Evolutionary conservation across 1,139 yeast species (phyloP), one percentile per base, ranked within the genome.

Genomic region (Wickerhamomyces sp.): DNA sequence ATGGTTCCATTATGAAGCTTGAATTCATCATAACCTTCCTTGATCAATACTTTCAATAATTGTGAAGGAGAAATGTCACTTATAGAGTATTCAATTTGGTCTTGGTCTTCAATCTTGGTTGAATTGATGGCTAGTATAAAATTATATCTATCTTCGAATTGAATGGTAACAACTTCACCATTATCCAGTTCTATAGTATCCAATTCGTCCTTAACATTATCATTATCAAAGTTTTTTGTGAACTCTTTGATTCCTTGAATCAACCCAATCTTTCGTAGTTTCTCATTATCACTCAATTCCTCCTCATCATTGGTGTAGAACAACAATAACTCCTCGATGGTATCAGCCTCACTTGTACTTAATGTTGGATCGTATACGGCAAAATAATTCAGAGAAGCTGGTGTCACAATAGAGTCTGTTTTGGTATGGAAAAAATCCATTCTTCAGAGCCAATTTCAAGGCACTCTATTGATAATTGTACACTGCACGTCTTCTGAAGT

Each of bases 211-310:
- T 45, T 43, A 2, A 43, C 43, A 2, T 46, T 39, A 3, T 46
- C 39, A 14, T 48, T 56, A 15, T 53, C 56, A 37, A 15, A 30
- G 2, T 55, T 42, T 9, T 51, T 46, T 0, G 61, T 58, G 36
- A 69, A 61, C 3, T 61, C 56, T 57, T 63, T 58, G 32, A 68
- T 56, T 0, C 71, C 74, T 45, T 67, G 67, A 6, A 69, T 56
- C 14, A 69, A 54, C 4, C 75, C 73, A 30, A 69, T 56, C 32
- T 58, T 59, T 18, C 67, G 52, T 36, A 67, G 48, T 51, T 63
- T 63, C 9, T 60, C 65, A 48, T 67, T 61, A 13, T 38, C 34
- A 27, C 52, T 45, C 5, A 39, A 34, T 7, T 44, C 44, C 3
- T 38, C 41, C 2, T 38, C 40, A 7, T 42, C 41, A 10, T 30